Base-by-base conservation (phyloP, 352 stramenopile genomes). In the Globisporangium spinosum region DNA sequence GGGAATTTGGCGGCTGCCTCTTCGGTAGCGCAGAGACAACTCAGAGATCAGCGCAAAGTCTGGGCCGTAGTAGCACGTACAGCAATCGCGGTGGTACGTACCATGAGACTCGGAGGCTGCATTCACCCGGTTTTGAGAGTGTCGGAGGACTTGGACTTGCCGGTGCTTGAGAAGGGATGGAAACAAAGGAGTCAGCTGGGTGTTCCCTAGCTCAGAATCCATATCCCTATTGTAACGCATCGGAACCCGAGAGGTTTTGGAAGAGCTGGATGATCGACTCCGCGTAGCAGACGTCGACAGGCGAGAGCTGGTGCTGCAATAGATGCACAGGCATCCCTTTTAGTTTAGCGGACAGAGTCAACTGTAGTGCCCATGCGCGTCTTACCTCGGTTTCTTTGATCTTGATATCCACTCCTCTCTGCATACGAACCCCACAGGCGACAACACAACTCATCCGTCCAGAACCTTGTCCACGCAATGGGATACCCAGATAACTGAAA, bases 201-300 rank as follows among this genome's bases (percentile, higher is more conserved):
- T 27, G 35, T 23, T 23, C 34, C 2, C 35, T 63, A 43, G 29
- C 29, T 32, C 29, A 32, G 29, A 32, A 32, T 7, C 4, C 29
- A 32, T 32, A 32, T 8, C 29, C 29, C 29, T 8, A 32, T 4
- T 32, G 4, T 32, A 32, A 62, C 78, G 10, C 66, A 90, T 82
- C 63, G 9, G 74, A 77, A 25, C 79, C 80, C 10, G 64, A 62
- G 10, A 87, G 68, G 10, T 51, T 71, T 61, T 73, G 75, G 53
- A 91, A 90, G 2, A 80, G 54, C 22, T 73, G 64, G 23, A 81
- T 70, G 43, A 93, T 81, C 32, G 67, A 67, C 27, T 80, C 71
- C 20, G 66, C 73, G 2, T 73, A 77, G 55, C 75, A 82, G n/a
- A 93, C 81, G 27, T 93, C 82, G 2, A 93, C 72, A 8, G 85